Percentiles rank a stretch among this genome's conserved stretches.
These are phyloP conservation scores for Funneliformis geosporum DNA, from an alignment of 192 early-diverging fungal genomes.

Conservation along the genomic window DNA sequence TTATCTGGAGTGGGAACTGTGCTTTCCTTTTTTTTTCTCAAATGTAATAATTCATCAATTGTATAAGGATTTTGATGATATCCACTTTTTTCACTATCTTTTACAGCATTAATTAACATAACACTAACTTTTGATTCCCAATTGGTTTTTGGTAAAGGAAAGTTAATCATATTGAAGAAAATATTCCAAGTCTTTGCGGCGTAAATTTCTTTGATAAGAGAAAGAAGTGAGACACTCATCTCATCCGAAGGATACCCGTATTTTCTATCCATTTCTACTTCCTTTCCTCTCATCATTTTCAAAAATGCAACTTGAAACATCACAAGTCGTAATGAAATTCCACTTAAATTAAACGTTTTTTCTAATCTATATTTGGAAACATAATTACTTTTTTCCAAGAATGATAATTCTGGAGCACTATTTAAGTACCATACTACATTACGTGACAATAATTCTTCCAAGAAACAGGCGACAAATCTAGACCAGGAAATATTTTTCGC, in stretches of 20 bases:
- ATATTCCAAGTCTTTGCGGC: neutral
- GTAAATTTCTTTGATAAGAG: slow-evolving; percentile 12
- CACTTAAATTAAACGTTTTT: neutral
- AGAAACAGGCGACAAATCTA: neutral
- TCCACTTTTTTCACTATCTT: neutral
- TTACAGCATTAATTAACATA: neutral
- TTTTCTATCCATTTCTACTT: neutral
- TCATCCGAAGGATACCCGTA: slow-evolving; percentile 16
- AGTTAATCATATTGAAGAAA: slow-evolving; percentile 4
- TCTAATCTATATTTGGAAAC: slow-evolving; percentile 2
- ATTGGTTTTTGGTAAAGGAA: neutral
- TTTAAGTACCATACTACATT: slow-evolving; percentile 8
- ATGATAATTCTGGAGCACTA: neutral
- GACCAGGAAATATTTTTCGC: neutral
- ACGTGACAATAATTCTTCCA: slow-evolving; percentile 14
- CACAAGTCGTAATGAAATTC: slow-evolving; percentile 9
- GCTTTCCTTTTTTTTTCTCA: neutral
- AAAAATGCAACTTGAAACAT: slow-evolving; percentile 21
- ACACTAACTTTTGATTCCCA: neutral
- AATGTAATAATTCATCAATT: neutral
- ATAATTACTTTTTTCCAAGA: neutral
- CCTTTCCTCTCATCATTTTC: neutral
- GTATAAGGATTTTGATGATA: slow-evolving; percentile 17
- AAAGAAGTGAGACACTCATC: slow-evolving; percentile 13
- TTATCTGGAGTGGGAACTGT: neutral